Evolutionary conservation across 2,329 filamentous ascomycete genomes (phyloP), one percentile per base, ranked within the genome.

Genomic region (Beauveria varroae): DNA sequence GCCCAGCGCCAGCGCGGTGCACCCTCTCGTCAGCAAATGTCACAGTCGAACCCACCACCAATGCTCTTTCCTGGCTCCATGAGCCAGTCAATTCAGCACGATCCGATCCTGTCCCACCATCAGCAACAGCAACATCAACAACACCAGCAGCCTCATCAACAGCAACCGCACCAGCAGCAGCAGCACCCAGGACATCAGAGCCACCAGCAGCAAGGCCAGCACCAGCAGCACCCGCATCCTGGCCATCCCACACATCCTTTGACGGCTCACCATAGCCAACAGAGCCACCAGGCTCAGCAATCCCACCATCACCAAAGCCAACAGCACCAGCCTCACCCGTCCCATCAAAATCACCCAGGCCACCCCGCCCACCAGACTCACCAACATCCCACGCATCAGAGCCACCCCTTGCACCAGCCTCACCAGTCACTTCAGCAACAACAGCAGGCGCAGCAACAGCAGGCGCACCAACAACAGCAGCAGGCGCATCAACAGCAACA

Each of bases 21-120:
- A 26, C 76, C 73, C 49, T 73, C 74, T 63, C 76, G 75, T 63
- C 81, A 75, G 65, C 76, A 78, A 73, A 79, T 80, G 72, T 73
- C 74, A 5, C 58, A 60, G 30, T 65, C 73, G 16, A 72, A 73
- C 51, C 69, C 71, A 37, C 69, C 73, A 28, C 70, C 74, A 16
- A 74, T 76, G 72, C 68, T 76, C 50, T 72, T 74, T 55, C 72
- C 73, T 5, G 67, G 68, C 24, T 66, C 75, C 55, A 70, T 79
- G 66, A 73, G 68, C 62, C 77, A 78, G 66, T 69, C 76, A 54
- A 74, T 77, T 57, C 74, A 75, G 55, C 77, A 75, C 66, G 75
- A 78, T 56, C 66, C 73, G 3, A 72, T 80, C 24, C 69, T 79
- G 56, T 76, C 78, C 14, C 78, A 79, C 51, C 75, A 78, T 61